Base-by-base conservation (phyloP, 257 asterid species). In the Eucommia ulmoides region DNA sequence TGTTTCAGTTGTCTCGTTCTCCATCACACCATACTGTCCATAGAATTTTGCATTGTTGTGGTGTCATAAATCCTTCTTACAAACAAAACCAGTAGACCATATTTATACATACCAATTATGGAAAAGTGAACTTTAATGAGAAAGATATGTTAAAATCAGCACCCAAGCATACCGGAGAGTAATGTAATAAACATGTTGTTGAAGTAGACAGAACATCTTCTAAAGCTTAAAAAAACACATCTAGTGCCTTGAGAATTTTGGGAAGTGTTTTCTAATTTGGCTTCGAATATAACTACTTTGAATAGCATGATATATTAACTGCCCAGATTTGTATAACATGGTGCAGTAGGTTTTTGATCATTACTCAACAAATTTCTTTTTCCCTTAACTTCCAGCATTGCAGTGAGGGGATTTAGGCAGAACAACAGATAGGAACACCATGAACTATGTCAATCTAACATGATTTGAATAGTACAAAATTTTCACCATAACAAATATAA, bases 1-100 rank as follows among this genome's bases (percentile, higher is more conserved):
- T 53, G 98, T 89, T 75, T 89, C 96, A 0, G 93, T 82, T 56
- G 81, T 82, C 82, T 89, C 96, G n/a, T 78, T 68, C 68, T 68
- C 86, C 82, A 82, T 67, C 72, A 89, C 84, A 26, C 98, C 98
- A 46, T 80, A 46, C 96, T 89, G 93, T 68, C 60, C 62, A 74
- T 56, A 71, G 66, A 66, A 64, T 62, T 63, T 68, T 52, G 61
- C 33, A 67, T 59, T 55, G 55, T 54, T 38, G 35, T 51, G 11
- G 45, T 51, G 60, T 59, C 65, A 71, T 51, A 61, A 54, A 23
- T 50, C 56, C 16, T 23, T 47, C 42, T 58, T 59, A 53, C 55
- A 59, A 61, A 62, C 51, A 46, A 60, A 48, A 52, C 22, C 20
- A 38, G 46, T 49, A 33, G 44, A 57, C 12, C 58, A 46, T 45